These are phyloP conservation scores for Colletotrichum magnum DNA, from an alignment of 2,329 filamentous ascomycete genomes.

Conservation along the genomic window DNA sequence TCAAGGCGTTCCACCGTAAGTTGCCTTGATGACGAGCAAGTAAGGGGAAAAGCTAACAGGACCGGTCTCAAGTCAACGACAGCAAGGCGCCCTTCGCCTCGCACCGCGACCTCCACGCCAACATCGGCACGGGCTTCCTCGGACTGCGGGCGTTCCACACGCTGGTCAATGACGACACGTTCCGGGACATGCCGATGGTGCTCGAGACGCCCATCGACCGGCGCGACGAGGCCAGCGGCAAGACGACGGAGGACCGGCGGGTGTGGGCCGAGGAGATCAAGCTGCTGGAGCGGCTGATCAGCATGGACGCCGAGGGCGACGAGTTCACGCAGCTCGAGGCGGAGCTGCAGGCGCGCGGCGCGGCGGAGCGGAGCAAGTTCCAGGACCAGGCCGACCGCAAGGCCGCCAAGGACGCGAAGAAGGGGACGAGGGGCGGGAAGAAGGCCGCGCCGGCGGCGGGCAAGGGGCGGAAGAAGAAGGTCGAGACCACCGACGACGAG, in stretches of 20 bases:
- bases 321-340: constrained; percentile 78
- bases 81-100: constrained; percentile 90
- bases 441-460: constrained; percentile 45
- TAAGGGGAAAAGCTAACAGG: constrained; percentile 6
- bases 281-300: constrained; percentile 88
- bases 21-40: neutral
- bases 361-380: constrained; percentile 79
- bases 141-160: constrained; percentile 92
- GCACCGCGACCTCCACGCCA: constrained; percentile 91
- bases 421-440: constrained; percentile 51
- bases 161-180: constrained; percentile 84
- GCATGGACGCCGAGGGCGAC: constrained; percentile 81
- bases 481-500: constrained; percentile 49
- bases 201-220: constrained; percentile 94
- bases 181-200: constrained; percentile 88
- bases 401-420: constrained; percentile 70
- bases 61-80: constrained; percentile 80
- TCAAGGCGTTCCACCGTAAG: constrained; percentile 82
- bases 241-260: constrained; percentile 80
- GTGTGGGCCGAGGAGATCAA: constrained; percentile 97
- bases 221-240: constrained; percentile 73
- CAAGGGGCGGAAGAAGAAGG: constrained; percentile 54
- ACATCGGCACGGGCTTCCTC: constrained; percentile 95
- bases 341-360: constrained; percentile 77
- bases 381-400: constrained; percentile 86